These are phyloP conservation scores for Leccinum obscurum DNA, from an alignment of 768 basidiomycete species.

Conservation along the genomic window DNA sequence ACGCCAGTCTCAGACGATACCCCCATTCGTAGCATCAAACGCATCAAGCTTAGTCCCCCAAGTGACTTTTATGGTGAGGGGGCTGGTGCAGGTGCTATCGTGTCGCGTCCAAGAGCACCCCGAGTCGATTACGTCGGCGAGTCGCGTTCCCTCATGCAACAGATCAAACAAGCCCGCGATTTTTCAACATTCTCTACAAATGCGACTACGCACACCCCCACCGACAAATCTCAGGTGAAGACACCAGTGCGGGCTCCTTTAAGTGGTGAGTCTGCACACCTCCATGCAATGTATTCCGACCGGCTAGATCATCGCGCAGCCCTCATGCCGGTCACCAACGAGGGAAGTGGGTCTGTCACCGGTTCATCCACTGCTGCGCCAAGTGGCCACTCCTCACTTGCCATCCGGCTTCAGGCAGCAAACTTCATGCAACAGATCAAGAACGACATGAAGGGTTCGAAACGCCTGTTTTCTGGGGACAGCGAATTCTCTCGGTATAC, in stretches of 20 bases:
- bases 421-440: constrained; percentile 86
- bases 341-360: constrained; percentile 25
- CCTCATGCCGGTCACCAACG: constrained; percentile 14
- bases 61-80: constrained; percentile 59
- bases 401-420: constrained; percentile 75
- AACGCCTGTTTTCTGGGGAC: constrained; percentile 70
- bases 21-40: constrained; percentile 73
- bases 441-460: constrained; percentile 66
- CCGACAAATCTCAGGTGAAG: constrained; percentile 13
- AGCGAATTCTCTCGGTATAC: constrained; percentile 52
- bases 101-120: constrained; percentile 47
- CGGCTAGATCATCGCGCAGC: constrained; percentile 10
- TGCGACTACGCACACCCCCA: constrained; percentile 39
- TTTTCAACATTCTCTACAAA: constrained; percentile 74
- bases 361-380: constrained; percentile 33
- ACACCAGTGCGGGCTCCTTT: not conserved
- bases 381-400: constrained; percentile 56
- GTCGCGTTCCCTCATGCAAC: constrained; percentile 73
- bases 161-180: constrained; percentile 75
- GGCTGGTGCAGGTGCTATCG: constrained; percentile 44
- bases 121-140: constrained; percentile 78
- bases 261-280: constrained; percentile 17
- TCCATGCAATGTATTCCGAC: constrained; percentile 3
- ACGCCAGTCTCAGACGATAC: constrained; percentile 42
- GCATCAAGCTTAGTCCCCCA: constrained; percentile 73